Percentiles rank a stretch among this genome's conserved stretches.
Evolutionary conservation across 225 moss, liverwort and hornwort genomes (phyloP).

Genomic region (Lunularia cruciata): DNA sequence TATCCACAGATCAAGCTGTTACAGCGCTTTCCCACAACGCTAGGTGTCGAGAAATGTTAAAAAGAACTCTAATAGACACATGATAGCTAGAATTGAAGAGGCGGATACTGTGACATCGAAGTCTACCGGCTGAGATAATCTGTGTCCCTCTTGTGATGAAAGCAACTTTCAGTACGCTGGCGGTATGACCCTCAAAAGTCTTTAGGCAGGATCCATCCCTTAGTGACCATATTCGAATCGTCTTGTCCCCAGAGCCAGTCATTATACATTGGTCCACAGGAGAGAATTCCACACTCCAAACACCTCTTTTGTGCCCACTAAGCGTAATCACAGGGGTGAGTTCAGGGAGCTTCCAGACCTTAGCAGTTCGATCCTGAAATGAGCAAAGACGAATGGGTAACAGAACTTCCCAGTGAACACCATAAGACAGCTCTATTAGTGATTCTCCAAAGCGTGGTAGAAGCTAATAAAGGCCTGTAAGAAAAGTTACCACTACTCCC

Average conservation of each 20-base stretch:
- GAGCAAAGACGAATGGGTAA: too few species aligned
- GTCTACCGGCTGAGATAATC: constrained; percentile 78
- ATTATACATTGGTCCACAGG: constrained; percentile 91
- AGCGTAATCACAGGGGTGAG: constrained; percentile 72
- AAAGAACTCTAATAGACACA: background rate
- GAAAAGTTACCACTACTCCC: too few species aligned
- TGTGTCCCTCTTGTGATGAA: constrained; percentile 94
- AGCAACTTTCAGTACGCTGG: constrained; percentile 85
- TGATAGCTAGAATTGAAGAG: background rate
- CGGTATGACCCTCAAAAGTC: constrained; percentile 93
- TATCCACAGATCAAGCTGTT: background rate
- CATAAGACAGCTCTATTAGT: too few species aligned
- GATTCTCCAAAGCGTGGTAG: too few species aligned
- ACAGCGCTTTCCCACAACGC: background rate
- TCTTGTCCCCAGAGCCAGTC: constrained; percentile 92
- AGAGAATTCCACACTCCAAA: constrained; percentile 97
- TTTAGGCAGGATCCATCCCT: constrained; percentile 92
- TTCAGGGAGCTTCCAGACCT: constrained; percentile 90
- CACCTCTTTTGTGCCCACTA: constrained; percentile 87
- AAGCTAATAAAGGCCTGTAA: too few species aligned
- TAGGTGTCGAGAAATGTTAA: too few species aligned
- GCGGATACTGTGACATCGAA: background rate
- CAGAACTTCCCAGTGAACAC: too few species aligned
- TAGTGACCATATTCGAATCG: constrained; percentile 93
- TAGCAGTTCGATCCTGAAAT: constrained; percentile 86